Conservation (phyloP, 371 early-diverging fungal genomes). For the Mucor racemosus region DNA sequence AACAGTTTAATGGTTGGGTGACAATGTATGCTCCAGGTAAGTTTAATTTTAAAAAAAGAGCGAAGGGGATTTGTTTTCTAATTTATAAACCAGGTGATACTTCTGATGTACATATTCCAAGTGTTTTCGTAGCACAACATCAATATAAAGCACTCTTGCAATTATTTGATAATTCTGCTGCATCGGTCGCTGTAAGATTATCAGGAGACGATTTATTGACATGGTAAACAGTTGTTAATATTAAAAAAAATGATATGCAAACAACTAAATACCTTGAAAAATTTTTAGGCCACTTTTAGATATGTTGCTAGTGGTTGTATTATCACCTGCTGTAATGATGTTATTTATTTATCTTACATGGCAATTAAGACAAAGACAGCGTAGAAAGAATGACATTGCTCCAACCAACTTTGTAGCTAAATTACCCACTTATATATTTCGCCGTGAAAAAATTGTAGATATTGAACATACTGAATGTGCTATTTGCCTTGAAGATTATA, state of each 20-base stretch:
- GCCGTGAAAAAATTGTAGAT: conserved; percentile 43
- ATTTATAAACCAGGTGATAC: conserved; percentile 63
- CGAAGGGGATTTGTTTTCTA: not conserved
- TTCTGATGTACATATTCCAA: conserved; percentile 76
- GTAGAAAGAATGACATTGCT: conserved; percentile 74
- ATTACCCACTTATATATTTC: conserved; percentile 71
- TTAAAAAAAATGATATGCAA: not conserved
- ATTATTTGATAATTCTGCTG: conserved; percentile 29
- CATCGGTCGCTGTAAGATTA: conserved; percentile 44
- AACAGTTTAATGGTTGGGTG: conserved; percentile 69
- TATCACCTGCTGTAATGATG: conserved; percentile 80
- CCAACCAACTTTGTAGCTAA: conserved; percentile 73
- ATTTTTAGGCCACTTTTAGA: conserved; percentile 67
- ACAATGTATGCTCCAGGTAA: conserved; percentile 92
- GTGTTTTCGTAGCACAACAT: conserved; percentile 78
- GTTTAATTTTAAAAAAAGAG: not conserved
- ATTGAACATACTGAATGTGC: conserved; percentile 84
- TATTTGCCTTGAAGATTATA: conserved; percentile 94
- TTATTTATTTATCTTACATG: conserved; percentile 74
- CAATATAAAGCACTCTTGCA: conserved; percentile 64
- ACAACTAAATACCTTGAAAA: not conserved
- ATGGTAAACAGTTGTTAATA: conserved; percentile 33
- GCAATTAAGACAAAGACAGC: conserved; percentile 72
- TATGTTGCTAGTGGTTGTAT: conserved; percentile 69
- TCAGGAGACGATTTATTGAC: conserved; percentile 48